Conservation (phyloP, 1,139 yeast species). For the Pichia sp. region DNA sequence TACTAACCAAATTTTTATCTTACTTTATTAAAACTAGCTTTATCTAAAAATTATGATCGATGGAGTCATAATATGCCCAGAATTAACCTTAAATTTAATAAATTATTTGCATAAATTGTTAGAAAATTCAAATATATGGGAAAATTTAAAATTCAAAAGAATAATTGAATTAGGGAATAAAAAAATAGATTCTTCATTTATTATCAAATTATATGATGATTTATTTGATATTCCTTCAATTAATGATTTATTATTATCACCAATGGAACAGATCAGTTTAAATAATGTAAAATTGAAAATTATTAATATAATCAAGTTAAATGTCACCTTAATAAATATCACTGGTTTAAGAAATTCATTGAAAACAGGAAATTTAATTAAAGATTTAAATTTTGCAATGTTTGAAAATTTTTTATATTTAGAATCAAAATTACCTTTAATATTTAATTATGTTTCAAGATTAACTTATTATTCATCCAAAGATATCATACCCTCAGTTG, state of each 20-base stretch:
- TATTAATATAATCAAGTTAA: conserved; percentile 1
- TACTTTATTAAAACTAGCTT: too few species aligned
- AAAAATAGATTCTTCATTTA: conserved; percentile 1
- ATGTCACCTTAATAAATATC: neutral
- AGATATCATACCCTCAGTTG: conserved; percentile 13
- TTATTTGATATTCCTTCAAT: conserved; percentile 6
- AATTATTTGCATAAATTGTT: conserved; percentile 1
- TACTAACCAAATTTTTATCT: too few species aligned
- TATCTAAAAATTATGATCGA: too few species aligned
- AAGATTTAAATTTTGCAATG: conserved; percentile 16
- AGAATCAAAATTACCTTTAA: conserved; percentile 20
- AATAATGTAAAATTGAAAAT: conserved; percentile 8
- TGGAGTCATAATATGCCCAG: neutral
- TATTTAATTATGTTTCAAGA: conserved; percentile 24
- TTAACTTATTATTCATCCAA: conserved; percentile 11
- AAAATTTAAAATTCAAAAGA: neutral
- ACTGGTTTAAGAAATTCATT: neutral
- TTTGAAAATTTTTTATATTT: conserved; percentile 12
- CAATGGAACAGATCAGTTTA: conserved; percentile 5
- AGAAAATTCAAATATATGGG: conserved; percentile 8
- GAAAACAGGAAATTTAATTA: neutral
- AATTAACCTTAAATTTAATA: conserved; percentile 7
- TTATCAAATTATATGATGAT: conserved; percentile 1
- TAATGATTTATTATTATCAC: conserved; percentile 5
- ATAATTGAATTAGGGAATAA: neutral